Evolutionary conservation across 805 yeast species (phyloP).

Genomic region (Candida lessepsii): DNA sequence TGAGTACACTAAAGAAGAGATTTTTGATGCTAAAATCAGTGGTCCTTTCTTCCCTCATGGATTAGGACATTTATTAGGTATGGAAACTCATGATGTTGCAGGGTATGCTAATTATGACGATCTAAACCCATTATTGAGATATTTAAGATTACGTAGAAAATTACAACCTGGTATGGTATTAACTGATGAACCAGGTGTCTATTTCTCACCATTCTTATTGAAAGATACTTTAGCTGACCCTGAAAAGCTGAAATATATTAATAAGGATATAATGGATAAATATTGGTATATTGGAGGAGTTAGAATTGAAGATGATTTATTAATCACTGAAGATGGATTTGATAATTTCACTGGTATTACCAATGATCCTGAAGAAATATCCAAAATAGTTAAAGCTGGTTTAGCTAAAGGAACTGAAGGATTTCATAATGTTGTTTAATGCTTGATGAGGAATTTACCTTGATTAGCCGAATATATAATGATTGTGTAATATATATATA

Average conservation of each 20-base stretch:
- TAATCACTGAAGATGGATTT: slow-evolving; percentile 72
- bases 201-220: slow-evolving; percentile 81
- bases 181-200: slow-evolving; percentile 94
- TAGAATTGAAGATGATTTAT: slow-evolving; percentile 89
- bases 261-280: slow-evolving; percentile 63
- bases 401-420: slow-evolving; percentile 55
- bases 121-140: slow-evolving; percentile 69
- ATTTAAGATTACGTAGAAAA: slow-evolving; percentile 76
- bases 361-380: slow-evolving; percentile 80
- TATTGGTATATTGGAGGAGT: slow-evolving; percentile 96
- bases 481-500: too few species aligned
- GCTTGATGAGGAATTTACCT: too few species aligned
- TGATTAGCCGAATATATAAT: too few species aligned
- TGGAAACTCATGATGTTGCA: slow-evolving; percentile 96
- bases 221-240: slow-evolving; percentile 56
- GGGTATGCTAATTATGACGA: slow-evolving; percentile 86
- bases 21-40: slow-evolving; percentile 67
- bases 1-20: slow-evolving; percentile 57
- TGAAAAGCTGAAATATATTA: slow-evolving; percentile 54
- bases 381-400: slow-evolving; percentile 72
- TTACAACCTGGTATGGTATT: slow-evolving; percentile 78
- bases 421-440: slow-evolving; percentile 55
- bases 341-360: slow-evolving; percentile 84
- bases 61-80: slow-evolving; percentile 86
- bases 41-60: slow-evolving; percentile 94